Evolutionary conservation across 208 protist genomes (phyloP), one percentile per base, ranked within the genome.

Genomic region (Crithidia mellificae): DNA sequence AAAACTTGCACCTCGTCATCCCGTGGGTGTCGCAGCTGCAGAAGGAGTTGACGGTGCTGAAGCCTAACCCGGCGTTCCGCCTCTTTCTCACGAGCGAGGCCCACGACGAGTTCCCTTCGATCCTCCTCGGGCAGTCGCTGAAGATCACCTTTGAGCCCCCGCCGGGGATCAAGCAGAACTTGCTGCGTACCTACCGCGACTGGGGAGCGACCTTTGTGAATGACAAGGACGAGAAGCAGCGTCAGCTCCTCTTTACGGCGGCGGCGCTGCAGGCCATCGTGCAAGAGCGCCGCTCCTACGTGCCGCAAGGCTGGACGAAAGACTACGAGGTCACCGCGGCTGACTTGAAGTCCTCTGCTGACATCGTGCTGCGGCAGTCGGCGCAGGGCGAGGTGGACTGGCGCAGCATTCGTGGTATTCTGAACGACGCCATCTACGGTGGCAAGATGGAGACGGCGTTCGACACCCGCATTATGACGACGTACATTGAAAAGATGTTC

Each of bases 261-360:
- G 93, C 97, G 2, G 94, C 88, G 41, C 96, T 99, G 65, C 98
- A 99, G 70, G 96, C 94, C 6, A 74, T 99, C 39, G 74, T 99
- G 43, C 98, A 98, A 78, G 98, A 99, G 76, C 87, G 98, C 6
- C 88, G 96, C 61, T 97, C 92, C 2, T 99, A 98, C 83, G 91
- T 98, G 19, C 98, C 98, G 27, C 98, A 99, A 58, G 98, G 98
- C 9, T 99, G 97, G 97, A 91, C 92, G 34, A 98, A 98, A 74
- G 92, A 92, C 63, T 99, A 99, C 84, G 98, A 99, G 80, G 96
- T 99, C 53, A 97, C 94, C 0, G 74, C 84, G 11, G 80, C 97
- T 2, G 98, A 99, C 80, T 79, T 99, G 1, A 93, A 96, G 62
- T 90, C 93, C 19, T 84, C 89, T 3, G 70, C 86, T 6, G 88